These are phyloP conservation scores for Myrica gale DNA, from an alignment of 306 rosid species.

Conservation along the genomic window DNA sequence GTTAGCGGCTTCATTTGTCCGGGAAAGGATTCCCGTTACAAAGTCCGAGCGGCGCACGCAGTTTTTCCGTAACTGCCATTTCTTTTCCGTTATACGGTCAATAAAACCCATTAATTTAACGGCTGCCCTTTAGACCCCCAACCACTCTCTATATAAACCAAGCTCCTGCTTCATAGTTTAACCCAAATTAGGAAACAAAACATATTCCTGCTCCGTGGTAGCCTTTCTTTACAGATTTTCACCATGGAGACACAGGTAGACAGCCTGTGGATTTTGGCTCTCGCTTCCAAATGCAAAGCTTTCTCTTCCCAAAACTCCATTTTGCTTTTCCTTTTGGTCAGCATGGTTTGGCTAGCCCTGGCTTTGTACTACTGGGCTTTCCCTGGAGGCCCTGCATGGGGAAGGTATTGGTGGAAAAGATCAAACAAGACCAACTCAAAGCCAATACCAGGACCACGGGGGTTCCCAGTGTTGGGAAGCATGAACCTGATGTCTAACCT, in stretches of 20 bases:
- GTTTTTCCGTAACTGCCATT: background rate
- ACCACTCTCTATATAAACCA: slow-evolving; percentile 21
- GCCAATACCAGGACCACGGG: slow-evolving; percentile 79
- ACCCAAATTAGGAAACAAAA: slow-evolving; percentile 28
- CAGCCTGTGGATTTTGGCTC: slow-evolving; percentile 65
- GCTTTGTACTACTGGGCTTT: slow-evolving; percentile 62
- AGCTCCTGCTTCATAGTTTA: slow-evolving; percentile 23
- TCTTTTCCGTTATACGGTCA: slow-evolving; percentile 7
- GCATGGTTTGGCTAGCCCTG: slow-evolving; percentile 32
- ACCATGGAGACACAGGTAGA: slow-evolving; percentile 59
- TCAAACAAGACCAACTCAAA: background rate
- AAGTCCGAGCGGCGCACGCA: slow-evolving; percentile 3
- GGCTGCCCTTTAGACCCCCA: background rate
- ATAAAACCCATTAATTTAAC: background rate
- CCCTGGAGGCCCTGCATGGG: slow-evolving; percentile 99
- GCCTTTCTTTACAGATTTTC: background rate
- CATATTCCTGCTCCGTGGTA: background rate
- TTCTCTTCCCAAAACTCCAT: slow-evolving; percentile 42
- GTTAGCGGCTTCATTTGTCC: background rate
- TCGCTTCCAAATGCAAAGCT: slow-evolving; percentile 57
- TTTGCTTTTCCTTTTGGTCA: slow-evolving; percentile 33
- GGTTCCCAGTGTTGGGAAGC: slow-evolving; percentile 74
- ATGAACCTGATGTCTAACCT: slow-evolving; percentile 61
- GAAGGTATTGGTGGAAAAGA: slow-evolving; percentile 35
- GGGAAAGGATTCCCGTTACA: too few relatives aligned